Evolutionary conservation across 148 eudicot species (phyloP), one percentile per base, ranked within the genome.

Genomic region (Spergularia marina): DNA sequence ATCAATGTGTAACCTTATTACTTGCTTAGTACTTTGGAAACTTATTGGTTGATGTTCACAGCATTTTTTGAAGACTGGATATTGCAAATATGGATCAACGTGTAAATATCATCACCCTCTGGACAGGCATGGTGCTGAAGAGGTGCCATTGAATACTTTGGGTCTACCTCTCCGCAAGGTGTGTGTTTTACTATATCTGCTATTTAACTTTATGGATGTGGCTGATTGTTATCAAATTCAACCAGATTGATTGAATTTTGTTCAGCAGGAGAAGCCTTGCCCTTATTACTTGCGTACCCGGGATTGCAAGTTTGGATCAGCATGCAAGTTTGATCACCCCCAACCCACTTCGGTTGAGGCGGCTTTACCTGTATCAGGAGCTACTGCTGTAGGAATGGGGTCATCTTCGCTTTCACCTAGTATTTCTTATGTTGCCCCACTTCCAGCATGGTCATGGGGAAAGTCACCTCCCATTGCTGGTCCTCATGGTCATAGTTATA

Each of bases 321-420:
- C 83, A 34, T 91, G 97, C 87, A 91, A 88, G 84, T 91, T 89
- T 76, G 77, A 89, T 78, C 97, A 91, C 79, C 97, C 97, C 20
- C 87, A 84, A 54, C 86, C 86, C n/a, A 16, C 83, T 41, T 63
- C 89, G 2, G 12, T 76, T 79, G 86, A 79, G 56, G 54, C 79
- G 25, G 30, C 68, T 71, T 77, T 79, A 70, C 81, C 88, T 34
- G 55, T 78, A 41, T 59, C 79, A 17, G 88, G 83, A 53, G 58
- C 85, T 74, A 40, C 73, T 64, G 73, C 75, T 23, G 77, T 72
- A 52, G 85, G 86, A 18, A 70, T 74, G 40, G 87, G 83, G 54
- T 51, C 83, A 18, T 44, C 76, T 76, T 66, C 74, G 68, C 82
- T 87, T 82, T 70, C 88, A 49, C 72, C 83, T 71, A 78, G 82